Base-by-base conservation (phyloP, 805 yeast genomes). In the Candida khao-thaluensis region DNA sequence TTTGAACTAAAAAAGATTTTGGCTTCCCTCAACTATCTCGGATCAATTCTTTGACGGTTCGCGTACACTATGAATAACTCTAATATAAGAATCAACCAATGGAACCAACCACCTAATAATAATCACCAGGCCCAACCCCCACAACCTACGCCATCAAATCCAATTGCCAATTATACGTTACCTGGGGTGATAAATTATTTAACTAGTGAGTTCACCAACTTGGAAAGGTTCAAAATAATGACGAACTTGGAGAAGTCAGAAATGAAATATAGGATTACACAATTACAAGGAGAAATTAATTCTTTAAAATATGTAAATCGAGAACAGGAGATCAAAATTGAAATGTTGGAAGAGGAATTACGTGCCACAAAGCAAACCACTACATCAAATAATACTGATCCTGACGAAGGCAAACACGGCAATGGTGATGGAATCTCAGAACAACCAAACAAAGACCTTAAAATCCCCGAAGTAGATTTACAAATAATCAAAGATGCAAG, bases 151-250 rank as follows among this genome's bases (percentile, higher is more conserved):
- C 30, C 23, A 16, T 32, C 67, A 64, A 41, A 86, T 49, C 62
- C 58, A 4, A 30, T 50, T 35, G 64, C 69, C 18, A 59, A 62
- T 39, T 68, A 69, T 44, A 75, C 81, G 3, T 61, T 77, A 11
- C 82, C 82, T 0, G 82, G 82, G 0, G 76, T 77, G 16, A 76
- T 77, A 61, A 77, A 76, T 50, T 77, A 77, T 50, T 57, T 77
- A 42, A 79, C 79, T 29, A 66, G 75, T n/a, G 82, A 77, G 45
- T 77, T 76, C 55, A 76, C 82, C 17, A 69, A 69, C 35, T 42
- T 60, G 17, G 65, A 60, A 43, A 35, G 65, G 27, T 60, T 52
- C 53, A 68, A 76, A 48, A 74, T 77, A 59, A 61, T 73, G 59
- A 67, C 71, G 41, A 78, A 73, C 51, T 57, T 77, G 48, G 81